Evolutionary conservation across 2,329 filamentous ascomycete species (phyloP).

Genomic region (Thermomyces lanuginosus): DNA sequence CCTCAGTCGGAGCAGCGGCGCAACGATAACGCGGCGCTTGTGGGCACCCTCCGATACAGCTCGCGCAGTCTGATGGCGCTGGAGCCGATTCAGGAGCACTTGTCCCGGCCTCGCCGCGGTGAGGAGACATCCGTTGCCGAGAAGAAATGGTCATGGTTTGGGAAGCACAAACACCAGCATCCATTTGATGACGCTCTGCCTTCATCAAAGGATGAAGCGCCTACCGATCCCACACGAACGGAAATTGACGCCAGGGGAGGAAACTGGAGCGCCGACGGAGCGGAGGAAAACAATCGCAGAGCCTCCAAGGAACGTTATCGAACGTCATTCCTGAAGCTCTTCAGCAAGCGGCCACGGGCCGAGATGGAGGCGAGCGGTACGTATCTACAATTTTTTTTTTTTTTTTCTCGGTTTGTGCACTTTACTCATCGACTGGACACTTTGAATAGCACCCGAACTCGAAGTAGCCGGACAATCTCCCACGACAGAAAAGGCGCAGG

Average conservation of each 20-base stretch:
- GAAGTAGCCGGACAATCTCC: no score
- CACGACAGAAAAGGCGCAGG: constrained; percentile 20
- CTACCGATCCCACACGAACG: no score
- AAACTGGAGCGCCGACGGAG: no score
- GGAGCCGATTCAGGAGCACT: constrained; percentile 28
- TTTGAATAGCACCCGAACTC: no score
- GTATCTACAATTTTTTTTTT: no score
- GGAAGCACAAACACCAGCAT: constrained; percentile 20
- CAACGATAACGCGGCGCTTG: constrained; percentile 10
- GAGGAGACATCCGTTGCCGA: constrained; percentile 15
- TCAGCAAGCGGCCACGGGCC: no score
- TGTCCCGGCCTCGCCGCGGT: constrained; percentile 17
- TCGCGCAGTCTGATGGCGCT: constrained; percentile 17
- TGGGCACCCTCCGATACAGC: constrained; percentile 10
- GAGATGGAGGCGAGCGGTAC: no score
- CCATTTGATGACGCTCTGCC: constrained; percentile 12
- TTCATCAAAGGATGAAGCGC: constrained; percentile 11
- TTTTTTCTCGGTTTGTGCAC: no score
- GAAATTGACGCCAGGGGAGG: no score
- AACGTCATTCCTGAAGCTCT: constrained; percentile 34
- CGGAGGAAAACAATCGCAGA: constrained; percentile 4
- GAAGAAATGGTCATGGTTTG: constrained; percentile 33
- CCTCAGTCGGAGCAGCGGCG: constrained; percentile 4
- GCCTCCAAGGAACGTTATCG: constrained; percentile 14
- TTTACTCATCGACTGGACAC: no score